A percentile compares a stretch with the other conserved stretches of the same genome.
These are phyloP conservation scores for Saccharum officinarum DNA, from an alignment of 176 grass and related monocot genomes.

Conservation along the genomic window DNA sequence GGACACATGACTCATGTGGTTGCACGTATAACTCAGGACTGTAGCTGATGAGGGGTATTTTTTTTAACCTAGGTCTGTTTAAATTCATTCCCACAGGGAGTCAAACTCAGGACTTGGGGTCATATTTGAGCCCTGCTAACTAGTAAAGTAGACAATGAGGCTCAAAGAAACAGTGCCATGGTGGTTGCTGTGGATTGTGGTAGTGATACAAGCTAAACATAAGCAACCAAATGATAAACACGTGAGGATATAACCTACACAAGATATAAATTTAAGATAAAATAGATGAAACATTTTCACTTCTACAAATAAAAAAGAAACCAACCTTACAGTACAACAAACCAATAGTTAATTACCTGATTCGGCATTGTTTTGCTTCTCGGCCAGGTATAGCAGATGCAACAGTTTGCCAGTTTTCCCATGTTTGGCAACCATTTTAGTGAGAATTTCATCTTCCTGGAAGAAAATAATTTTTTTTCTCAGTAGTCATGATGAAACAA, in stretches of 20 bases:
- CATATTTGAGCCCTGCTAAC: background rate
- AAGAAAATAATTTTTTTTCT: constrained; percentile 18
- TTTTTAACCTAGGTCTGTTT: background rate
- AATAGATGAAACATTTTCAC: background rate
- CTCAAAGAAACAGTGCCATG: constrained; percentile 2
- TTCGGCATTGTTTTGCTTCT: constrained; percentile 49
- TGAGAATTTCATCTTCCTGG: constrained; percentile 74
- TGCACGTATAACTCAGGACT: background rate
- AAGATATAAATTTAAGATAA: background rate
- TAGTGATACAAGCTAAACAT: constrained; percentile 21
- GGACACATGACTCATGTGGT: background rate
- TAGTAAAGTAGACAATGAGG: background rate
- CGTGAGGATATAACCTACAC: background rate
- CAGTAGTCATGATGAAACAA: constrained; percentile 14
- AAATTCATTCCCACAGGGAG: background rate
- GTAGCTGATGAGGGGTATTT: background rate
- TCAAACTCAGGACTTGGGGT: background rate
- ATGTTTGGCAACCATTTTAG: constrained; percentile 54
- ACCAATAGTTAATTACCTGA: constrained; percentile 43
- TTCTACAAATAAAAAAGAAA: constrained; percentile 23
- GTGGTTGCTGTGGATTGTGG: constrained; percentile 2
- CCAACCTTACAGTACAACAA: constrained; percentile 3
- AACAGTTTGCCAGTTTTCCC: constrained; percentile 62
- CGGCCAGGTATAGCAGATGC: constrained; percentile 58
- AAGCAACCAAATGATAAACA: background rate